Conservation (phyloP, 148 eudicot species). For the Polygonum aviculare region DNA sequence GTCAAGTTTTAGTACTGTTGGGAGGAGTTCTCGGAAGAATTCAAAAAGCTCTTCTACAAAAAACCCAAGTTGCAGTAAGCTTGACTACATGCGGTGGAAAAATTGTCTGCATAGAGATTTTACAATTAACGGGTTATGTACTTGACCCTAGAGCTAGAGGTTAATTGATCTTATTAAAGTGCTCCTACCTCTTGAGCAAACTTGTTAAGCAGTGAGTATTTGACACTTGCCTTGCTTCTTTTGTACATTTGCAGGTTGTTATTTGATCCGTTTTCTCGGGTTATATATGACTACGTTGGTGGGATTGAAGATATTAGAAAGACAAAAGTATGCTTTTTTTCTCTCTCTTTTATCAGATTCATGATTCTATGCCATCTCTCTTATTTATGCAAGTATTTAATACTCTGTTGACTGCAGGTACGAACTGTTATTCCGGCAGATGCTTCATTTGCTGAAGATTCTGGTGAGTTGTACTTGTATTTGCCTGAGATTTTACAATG, state of each 20-base stretch:
- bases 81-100: constrained; percentile 73
- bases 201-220: background rate
- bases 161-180: constrained; percentile 7
- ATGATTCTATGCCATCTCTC: background rate
- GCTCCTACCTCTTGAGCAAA: background rate
- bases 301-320: constrained; percentile 69
- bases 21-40: constrained; percentile 18
- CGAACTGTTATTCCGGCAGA: constrained; percentile 61
- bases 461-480: constrained; percentile 38
- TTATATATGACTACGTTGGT: constrained; percentile 71
- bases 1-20: constrained; percentile 73
- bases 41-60: constrained; percentile 19
- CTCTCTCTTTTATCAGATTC: constrained; percentile 7
- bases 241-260: constrained; percentile 37
- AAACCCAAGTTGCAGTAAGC: constrained; percentile 37
- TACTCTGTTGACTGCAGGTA: constrained; percentile 30
- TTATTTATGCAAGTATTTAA: background rate
- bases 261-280: constrained; percentile 76
- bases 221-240: constrained; percentile 1
- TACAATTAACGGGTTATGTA: constrained; percentile 82
- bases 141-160: constrained; percentile 30
- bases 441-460: constrained; percentile 60
- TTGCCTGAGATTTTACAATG: background rate
- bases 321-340: constrained; percentile 64
- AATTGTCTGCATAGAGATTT: constrained; percentile 79